Conservation (phyloP, 768 basidiomycete genomes). For the Auricularia sp. region DNA sequence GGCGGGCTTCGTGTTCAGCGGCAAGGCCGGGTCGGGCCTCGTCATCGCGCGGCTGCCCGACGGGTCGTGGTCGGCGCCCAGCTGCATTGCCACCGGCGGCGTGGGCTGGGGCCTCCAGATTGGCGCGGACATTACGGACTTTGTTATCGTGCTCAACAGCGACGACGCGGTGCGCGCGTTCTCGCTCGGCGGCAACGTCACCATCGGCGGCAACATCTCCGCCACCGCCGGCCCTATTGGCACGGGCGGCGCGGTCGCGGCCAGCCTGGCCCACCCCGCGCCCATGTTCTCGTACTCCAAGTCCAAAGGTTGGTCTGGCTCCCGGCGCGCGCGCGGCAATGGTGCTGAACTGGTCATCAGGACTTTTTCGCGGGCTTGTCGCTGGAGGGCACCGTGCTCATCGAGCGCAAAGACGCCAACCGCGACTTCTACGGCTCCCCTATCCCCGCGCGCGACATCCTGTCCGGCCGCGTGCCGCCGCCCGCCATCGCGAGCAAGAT, state of each 20-base stretch:
- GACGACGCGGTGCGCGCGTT: slow-evolving; percentile 95
- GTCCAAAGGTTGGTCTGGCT: slow-evolving; percentile 61
- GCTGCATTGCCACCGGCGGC: slow-evolving; percentile 93
- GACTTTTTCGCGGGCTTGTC: slow-evolving; percentile 89
- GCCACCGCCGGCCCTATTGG: slow-evolving; percentile 89
- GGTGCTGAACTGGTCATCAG: slow-evolving; percentile 26
- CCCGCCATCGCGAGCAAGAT: slow-evolving; percentile 87
- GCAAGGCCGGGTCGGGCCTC: slow-evolving; percentile 86
- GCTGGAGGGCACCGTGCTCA: slow-evolving; percentile 86
- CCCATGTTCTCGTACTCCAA: slow-evolving; percentile 98
- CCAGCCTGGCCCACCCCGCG: slow-evolving; percentile 81
- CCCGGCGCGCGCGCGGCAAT: not conserved
- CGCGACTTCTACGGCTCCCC: slow-evolving; percentile 91
- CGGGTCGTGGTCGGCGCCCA: slow-evolving; percentile 94
- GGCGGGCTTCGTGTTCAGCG: slow-evolving; percentile 91
- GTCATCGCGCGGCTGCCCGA: slow-evolving; percentile 89
- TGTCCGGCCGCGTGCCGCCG: slow-evolving; percentile 90
- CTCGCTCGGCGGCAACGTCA: slow-evolving; percentile 90
- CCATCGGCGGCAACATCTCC: slow-evolving; percentile 82
- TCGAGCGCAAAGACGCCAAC: slow-evolving; percentile 95
- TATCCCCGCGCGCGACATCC: slow-evolving; percentile 81
- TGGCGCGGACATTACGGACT: slow-evolving; percentile 90
- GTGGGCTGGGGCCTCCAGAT: slow-evolving; percentile 93
- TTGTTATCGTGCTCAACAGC: slow-evolving; percentile 93
- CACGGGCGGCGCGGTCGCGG: slow-evolving; percentile 83